phyloP scores from a whole-genome alignment of 1,284 basidiomycete genomes.

The Heimioporus retisporus region DNA sequence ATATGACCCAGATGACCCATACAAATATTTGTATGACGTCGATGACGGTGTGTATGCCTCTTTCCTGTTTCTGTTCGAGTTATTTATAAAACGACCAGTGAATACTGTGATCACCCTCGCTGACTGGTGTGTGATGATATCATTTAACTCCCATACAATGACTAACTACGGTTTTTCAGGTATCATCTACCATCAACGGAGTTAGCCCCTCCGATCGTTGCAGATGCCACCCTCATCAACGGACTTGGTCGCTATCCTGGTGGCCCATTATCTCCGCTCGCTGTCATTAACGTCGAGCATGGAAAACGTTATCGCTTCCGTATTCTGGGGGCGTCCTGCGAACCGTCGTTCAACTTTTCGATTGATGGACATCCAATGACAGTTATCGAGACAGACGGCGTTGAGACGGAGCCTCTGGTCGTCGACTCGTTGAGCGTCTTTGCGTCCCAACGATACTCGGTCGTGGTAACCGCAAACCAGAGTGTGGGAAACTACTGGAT shows the following conservation, averaged over 20 bases:
- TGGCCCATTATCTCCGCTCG: conserved; percentile 42
- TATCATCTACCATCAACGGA: conserved; percentile 32
- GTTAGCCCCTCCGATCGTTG: background rate
- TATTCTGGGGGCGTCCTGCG: conserved; percentile 47
- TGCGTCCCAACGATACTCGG: conserved; percentile 53
- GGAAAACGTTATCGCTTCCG: conserved; percentile 46
- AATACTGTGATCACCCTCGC: conserved; percentile 43
- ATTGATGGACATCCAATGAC: conserved; percentile 56
- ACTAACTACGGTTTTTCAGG: conserved; percentile 30
- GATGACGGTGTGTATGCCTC: conserved; percentile 43
- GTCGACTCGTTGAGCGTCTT: conserved; percentile 54
- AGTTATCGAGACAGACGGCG: conserved; percentile 62
- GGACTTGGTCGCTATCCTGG: conserved; percentile 54
- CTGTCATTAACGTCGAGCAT: conserved; percentile 43
- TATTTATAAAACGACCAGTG: conserved; percentile 20
- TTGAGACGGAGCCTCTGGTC: conserved; percentile 47
- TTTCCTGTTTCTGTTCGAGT: background rate
- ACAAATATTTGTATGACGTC: conserved; percentile 46
- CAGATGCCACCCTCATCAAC: conserved; percentile 59
- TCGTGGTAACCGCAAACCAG: conserved; percentile 47
- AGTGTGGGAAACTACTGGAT: conserved; percentile 57
- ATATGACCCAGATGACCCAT: conserved; percentile 53
- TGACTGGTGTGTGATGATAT: conserved; percentile 20
- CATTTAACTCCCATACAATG: background rate
- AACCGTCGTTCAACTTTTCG: conserved; percentile 49